Evolutionary conservation across 1,139 yeast species (phyloP).

Genomic region (Candida tropicalis): DNA sequence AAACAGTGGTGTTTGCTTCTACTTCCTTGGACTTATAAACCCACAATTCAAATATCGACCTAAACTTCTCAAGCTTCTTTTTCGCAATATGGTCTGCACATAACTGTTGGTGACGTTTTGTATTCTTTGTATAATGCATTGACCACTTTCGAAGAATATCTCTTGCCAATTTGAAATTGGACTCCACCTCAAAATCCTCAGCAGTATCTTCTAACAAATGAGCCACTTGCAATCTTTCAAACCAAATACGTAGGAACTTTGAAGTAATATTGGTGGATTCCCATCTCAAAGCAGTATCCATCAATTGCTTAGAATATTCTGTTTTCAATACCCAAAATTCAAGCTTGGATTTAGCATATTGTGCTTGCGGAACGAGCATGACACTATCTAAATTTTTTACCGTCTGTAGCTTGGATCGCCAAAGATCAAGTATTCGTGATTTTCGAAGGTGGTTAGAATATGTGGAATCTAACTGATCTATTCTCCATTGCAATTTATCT

Average conservation of each 20-base stretch:
- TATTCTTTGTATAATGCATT: conserved; percentile 37
- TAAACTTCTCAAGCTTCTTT: conserved; percentile 32
- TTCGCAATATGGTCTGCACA: conserved; percentile 37
- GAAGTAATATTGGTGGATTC: conserved; percentile 15
- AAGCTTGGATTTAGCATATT: background rate
- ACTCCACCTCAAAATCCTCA: conserved; percentile 32
- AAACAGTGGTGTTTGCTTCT: conserved; percentile 22
- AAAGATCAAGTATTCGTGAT: conserved; percentile 2
- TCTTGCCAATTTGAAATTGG: conserved; percentile 28
- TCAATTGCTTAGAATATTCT: conserved; percentile 9
- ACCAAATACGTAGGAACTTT: conserved; percentile 20
- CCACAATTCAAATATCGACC: conserved; percentile 44
- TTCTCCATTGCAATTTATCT: background rate
- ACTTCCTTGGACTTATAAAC: conserved; percentile 23
- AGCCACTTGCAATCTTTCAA: background rate
- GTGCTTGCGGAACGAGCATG: background rate
- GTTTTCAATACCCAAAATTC: conserved; percentile 14
- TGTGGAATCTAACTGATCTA: conserved; percentile 1
- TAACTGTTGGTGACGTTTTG: conserved; percentile 38
- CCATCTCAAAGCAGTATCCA: conserved; percentile 22
- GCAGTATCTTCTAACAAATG: conserved; percentile 28
- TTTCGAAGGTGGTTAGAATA: background rate
- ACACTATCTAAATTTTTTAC: background rate
- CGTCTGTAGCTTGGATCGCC: conserved; percentile 2
- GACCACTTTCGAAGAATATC: conserved; percentile 41